Conservation (phyloP, 495 filamentous ascomycete genomes). For the Filosporella fistucella region DNA sequence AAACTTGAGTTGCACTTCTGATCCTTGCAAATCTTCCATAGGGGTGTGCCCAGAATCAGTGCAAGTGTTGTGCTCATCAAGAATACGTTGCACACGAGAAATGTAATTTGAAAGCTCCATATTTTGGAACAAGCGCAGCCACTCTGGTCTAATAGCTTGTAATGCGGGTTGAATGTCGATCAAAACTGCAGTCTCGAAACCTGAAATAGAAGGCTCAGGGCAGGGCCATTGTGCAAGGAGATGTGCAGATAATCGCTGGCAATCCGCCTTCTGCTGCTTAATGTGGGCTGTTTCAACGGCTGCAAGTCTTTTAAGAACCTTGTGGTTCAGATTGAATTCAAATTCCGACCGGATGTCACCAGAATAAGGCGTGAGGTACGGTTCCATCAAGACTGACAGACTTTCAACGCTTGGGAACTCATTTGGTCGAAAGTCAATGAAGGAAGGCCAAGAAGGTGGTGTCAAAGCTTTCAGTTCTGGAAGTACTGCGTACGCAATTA, state of each 20-base stretch:
- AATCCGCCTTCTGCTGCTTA: conserved; percentile 20
- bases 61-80: conserved; percentile 9
- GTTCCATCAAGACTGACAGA: background rate
- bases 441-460: conserved; percentile 27
- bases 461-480: conserved; percentile 28
- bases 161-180: conserved; percentile 8
- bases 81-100: conserved; percentile 3
- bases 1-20: no score
- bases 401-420: background rate
- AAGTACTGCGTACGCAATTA: conserved; percentile 34
- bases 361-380: background rate
- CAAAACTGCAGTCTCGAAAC: conserved; percentile 12
- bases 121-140: conserved; percentile 16
- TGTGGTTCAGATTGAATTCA: conserved; percentile 11
- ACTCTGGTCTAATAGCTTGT: conserved; percentile 13
- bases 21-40: no score
- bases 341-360: background rate
- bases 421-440: conserved; percentile 22
- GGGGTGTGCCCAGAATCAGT: no score
- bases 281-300: conserved; percentile 23
- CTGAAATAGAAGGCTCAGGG: conserved; percentile 21
- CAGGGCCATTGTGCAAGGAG: conserved; percentile 38
- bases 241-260: conserved; percentile 26
- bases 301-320: conserved; percentile 22
- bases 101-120: conserved; percentile 10